Percentiles rank a stretch among this genome's conserved stretches.
phyloP scores from a whole-genome alignment of 176 grass and related monocot genomes.

The Urochloa ruziziensis region DNA sequence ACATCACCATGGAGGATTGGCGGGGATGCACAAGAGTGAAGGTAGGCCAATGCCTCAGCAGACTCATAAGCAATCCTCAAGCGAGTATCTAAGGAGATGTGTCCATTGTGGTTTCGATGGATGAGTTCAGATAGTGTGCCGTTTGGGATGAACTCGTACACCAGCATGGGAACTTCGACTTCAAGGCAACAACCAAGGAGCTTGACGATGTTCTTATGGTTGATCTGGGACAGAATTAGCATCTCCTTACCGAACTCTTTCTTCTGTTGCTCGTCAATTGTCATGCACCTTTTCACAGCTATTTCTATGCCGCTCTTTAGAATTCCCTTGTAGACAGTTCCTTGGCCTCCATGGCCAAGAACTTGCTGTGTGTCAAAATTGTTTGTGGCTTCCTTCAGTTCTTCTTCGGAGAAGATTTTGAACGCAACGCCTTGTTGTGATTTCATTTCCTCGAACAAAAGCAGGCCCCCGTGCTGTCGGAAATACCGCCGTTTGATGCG shows the following conservation, averaged over 20 bases:
- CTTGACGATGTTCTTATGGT: constrained; percentile 1
- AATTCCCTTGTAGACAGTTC: too few relatives aligned
- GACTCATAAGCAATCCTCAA: neutral
- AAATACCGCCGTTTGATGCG: too few relatives aligned
- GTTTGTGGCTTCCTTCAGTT: too few relatives aligned
- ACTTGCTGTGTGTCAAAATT: too few relatives aligned
- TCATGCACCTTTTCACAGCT: neutral
- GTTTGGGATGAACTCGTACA: neutral
- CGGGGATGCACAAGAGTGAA: neutral
- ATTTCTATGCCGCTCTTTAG: too few relatives aligned
- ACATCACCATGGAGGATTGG: constrained; percentile 9
- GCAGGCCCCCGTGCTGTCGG: too few relatives aligned
- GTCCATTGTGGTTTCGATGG: neutral
- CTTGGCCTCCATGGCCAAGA: too few relatives aligned
- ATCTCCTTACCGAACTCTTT: neutral
- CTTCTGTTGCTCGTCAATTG: neutral
- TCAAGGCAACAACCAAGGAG: neutral
- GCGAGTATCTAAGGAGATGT: neutral
- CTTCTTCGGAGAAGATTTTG: too few relatives aligned
- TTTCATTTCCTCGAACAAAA: too few relatives aligned
- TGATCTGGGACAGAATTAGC: neutral
- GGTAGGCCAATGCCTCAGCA: neutral
- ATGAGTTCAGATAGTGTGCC: neutral
- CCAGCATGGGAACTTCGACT: neutral
- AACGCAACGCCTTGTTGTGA: too few relatives aligned